Evolutionary conservation across 495 filamentous ascomycete species (phyloP), one percentile per base, ranked within the genome.

Genomic region (Glonium stellatum): DNA sequence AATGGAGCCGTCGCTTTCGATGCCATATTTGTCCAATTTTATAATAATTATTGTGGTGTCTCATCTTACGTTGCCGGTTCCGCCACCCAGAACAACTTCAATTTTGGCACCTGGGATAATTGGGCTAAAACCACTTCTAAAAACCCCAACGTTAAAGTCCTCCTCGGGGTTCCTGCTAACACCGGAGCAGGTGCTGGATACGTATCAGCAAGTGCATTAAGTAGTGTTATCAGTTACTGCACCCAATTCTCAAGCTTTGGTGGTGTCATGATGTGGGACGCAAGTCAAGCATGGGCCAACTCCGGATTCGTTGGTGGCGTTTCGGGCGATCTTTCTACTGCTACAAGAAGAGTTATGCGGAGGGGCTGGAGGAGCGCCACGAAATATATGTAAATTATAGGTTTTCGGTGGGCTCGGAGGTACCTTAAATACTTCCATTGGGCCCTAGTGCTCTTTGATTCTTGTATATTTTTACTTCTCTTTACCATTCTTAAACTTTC

Each of bases 71-170:
- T 69, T 11, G n/a, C 72, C 0, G 75, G 80, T 4, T 27, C 71
- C 0, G 56, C 67, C 10, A 77, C 70, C 5, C 80, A 81, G 68
- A 78, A 71, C 57, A 80, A 81, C 61, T 89, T 84, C 74, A 88
- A 89, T 72, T 85, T 88, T 69, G 76, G 72, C 13, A 78, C 77
- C 55, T 90, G 87, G 87, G 85, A 89, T 61, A 75, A 76, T 62
- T 91, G 87, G 84, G 85, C 87, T 6, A 79, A 82, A 64, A 80
- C 71, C 0, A 73, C 73, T 6, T 84, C 81, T 50, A 66, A 76
- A 63, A 89, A 89, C 72, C 75, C 74, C 53, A 69, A 82, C 15
- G 84, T 84, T 57, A 86, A 86, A 70, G 74, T 91, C 34, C 67
- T 87, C 18, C 57, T 91, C 1, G 87, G 87, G 37, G 77, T 87